These are phyloP conservation scores for Phytopythium litorale DNA, from an alignment of 352 stramenopile species.

Conservation along the genomic window DNA sequence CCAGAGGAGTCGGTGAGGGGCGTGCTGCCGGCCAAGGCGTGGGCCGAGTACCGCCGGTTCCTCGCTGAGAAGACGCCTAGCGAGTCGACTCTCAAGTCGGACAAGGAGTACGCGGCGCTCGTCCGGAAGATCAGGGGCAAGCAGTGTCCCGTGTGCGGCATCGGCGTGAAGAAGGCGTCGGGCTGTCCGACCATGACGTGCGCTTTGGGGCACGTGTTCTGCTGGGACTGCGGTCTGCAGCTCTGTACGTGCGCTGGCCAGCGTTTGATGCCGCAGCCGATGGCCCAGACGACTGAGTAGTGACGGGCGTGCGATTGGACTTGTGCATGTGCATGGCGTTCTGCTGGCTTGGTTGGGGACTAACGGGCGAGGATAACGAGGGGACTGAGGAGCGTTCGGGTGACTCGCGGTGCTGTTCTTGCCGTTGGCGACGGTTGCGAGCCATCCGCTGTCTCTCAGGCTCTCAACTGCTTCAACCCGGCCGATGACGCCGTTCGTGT, in stretches of 20 bases:
- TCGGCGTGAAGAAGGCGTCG: conserved; percentile 39
- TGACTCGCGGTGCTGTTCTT: neutral
- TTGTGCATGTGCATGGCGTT: neutral
- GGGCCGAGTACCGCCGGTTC: conserved; percentile 30
- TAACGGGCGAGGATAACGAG: neutral
- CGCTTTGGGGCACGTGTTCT: conserved; percentile 32
- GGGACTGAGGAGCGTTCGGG: no score
- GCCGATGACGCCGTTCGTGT: neutral
- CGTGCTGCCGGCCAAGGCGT: conserved; percentile 10
- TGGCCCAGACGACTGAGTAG: neutral
- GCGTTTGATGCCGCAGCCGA: neutral
- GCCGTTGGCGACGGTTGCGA: neutral
- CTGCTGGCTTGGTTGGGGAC: neutral
- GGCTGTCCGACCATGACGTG: conserved; percentile 45
- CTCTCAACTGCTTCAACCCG: neutral
- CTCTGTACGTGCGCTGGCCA: conserved; percentile 16
- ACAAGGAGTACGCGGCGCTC: conserved; percentile 43
- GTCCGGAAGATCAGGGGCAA: conserved; percentile 32
- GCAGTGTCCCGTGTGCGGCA: conserved; percentile 57
- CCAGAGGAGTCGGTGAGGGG: conserved; percentile 30
- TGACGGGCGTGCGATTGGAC: neutral
- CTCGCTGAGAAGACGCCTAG: conserved; percentile 38
- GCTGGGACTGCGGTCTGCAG: conserved; percentile 25
- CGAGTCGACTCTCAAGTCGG: conserved; percentile 30
- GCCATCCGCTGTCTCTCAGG: neutral